These are phyloP conservation scores for Platanthera guangdongensis DNA, from an alignment of 106 monocot species.

Conservation along the genomic window DNA sequence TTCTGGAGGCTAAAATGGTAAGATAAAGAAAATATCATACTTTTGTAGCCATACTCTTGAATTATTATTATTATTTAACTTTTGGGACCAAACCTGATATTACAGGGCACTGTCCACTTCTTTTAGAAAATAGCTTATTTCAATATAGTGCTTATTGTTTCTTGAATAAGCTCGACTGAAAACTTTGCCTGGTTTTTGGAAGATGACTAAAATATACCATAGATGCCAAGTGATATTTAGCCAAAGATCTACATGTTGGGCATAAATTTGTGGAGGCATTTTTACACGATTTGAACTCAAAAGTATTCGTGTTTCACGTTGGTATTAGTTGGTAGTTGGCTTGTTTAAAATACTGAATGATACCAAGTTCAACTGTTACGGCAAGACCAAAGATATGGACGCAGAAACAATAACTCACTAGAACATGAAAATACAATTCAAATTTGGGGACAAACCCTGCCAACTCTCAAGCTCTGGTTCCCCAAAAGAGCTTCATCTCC, in stretches of 20 bases:
- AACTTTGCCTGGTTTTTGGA: background rate
- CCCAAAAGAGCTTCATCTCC: too few relatives aligned
- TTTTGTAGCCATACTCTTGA: background rate
- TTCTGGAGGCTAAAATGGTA: background rate
- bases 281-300: too few relatives aligned
- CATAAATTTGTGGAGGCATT: background rate
- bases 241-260: background rate
- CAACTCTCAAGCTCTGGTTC: too few relatives aligned
- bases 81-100: background rate
- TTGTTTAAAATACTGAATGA: too few relatives aligned
- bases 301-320: too few relatives aligned
- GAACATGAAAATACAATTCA: too few relatives aligned
- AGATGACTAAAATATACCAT: background rate
- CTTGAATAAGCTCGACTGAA: background rate
- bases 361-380: too few relatives aligned
- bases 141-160: background rate
- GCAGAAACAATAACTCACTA: too few relatives aligned
- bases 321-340: too few relatives aligned
- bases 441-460: too few relatives aligned
- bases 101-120: background rate
- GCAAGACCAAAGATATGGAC: too few relatives aligned
- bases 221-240: background rate
- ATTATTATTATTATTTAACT: background rate
- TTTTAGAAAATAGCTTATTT: background rate
- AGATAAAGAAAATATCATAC: background rate